phyloP scores from a whole-genome alignment of 1,284 basidiomycete genomes.

The Trametes sp. region DNA sequence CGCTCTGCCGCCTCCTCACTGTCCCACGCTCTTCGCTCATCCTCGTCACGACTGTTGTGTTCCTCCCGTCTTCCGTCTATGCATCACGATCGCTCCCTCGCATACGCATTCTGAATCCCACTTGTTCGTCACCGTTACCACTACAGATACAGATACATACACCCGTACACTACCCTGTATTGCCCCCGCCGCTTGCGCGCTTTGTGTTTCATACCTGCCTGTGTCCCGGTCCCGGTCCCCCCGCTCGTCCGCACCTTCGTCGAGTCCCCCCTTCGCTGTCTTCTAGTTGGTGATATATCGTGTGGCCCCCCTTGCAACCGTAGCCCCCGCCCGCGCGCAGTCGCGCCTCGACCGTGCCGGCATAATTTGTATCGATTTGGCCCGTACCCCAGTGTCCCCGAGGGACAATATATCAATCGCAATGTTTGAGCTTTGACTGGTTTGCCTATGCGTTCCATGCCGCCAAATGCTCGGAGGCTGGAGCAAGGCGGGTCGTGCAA shows the following conservation, averaged over 20 bases:
- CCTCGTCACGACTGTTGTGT: constrained; percentile 22
- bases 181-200: constrained; percentile 2
- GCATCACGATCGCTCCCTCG: constrained; percentile 17
- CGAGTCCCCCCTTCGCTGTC: constrained; percentile 2
- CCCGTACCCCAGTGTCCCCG: neutral
- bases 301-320: neutral
- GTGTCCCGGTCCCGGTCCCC: neutral
- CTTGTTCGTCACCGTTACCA: constrained; percentile 2
- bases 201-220: constrained; percentile 12
- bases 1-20: constrained; percentile 12
- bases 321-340: neutral
- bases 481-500: too few relatives aligned
- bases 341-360: neutral
- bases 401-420: neutral
- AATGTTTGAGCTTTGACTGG: neutral
- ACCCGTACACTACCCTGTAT: constrained; percentile 21
- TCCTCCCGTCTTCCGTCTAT: constrained; percentile 25
- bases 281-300: neutral
- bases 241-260: neutral
- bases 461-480: too few relatives aligned
- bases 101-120: constrained; percentile 12
- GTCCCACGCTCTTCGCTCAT: constrained; percentile 9
- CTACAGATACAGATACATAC: constrained; percentile 8
- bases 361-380: constrained; percentile 3
- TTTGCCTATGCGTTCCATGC: too few relatives aligned